phyloP scores from a whole-genome alignment of 164 flowering plant genomes.

The Macadamia integrifolia region DNA sequence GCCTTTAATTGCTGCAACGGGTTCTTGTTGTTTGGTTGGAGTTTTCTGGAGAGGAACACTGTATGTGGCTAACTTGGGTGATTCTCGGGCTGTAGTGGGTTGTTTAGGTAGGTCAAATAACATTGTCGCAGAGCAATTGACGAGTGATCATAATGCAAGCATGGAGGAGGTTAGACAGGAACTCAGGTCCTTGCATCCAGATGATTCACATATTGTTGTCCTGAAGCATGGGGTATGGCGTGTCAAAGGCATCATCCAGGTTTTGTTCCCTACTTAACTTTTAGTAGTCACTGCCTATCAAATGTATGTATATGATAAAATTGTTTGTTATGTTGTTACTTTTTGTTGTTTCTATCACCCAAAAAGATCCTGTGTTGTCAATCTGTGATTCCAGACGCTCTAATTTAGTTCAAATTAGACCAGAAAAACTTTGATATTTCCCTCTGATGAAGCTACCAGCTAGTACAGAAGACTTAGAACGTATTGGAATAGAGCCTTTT shows the following conservation, averaged over 20 bases:
- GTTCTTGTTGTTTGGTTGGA: constrained; percentile 84
- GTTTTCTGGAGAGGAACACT: constrained; percentile 58
- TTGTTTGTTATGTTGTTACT: no score
- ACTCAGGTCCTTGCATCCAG: constrained; percentile 56
- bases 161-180: constrained; percentile 69
- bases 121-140: constrained; percentile 59
- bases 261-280: constrained; percentile 8
- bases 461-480: no score
- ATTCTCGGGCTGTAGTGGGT: constrained; percentile 78
- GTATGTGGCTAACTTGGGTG: constrained; percentile 67
- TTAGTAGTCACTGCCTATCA: background rate
- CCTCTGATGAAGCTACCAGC: no score
- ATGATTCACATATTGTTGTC: constrained; percentile 62
- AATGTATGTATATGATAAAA: background rate
- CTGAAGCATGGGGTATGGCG: constrained; percentile 70
- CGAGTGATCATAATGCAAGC: constrained; percentile 68
- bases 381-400: background rate
- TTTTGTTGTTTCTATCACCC: background rate
- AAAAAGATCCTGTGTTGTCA: background rate
- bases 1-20: constrained; percentile 57
- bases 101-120: constrained; percentile 35
- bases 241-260: constrained; percentile 86
- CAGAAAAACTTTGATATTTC: no score
- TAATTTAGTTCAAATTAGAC: no score
- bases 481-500: no score